Conservation (phyloP, 106 monocot species). For the Chionographis japonica region DNA sequence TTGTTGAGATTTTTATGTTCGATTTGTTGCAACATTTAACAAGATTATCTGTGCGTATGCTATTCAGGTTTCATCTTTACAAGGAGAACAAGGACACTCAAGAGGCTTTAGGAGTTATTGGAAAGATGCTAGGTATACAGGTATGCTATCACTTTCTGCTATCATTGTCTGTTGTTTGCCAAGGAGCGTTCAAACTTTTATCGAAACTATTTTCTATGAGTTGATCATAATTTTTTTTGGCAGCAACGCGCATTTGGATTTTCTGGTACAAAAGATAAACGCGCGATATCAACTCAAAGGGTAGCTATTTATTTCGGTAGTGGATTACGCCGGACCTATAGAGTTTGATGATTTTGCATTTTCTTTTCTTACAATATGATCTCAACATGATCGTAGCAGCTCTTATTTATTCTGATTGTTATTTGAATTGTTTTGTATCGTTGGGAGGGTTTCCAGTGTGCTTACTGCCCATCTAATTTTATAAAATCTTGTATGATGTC, state of each 20-base stretch:
- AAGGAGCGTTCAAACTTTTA: not conserved
- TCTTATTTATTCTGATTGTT: too few relatives aligned
- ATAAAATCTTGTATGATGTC: too few relatives aligned
- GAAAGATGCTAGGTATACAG: conserved; percentile 93
- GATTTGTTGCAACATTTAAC: not conserved
- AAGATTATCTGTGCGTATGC: conserved; percentile 4
- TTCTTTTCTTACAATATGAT: not conserved
- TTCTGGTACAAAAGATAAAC: conserved; percentile 99
- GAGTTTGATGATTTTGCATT: not conserved
- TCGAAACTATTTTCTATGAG: not conserved
- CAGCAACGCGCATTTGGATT: conserved; percentile 95
- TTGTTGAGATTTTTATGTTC: too few relatives aligned
- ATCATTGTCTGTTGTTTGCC: not conserved
- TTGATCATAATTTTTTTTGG: conserved; percentile 12
- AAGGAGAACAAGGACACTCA: conserved; percentile 98
- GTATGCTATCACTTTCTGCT: conserved; percentile 21
- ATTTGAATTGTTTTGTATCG: too few relatives aligned
- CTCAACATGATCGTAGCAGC: too few relatives aligned
- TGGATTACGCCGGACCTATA: not conserved
- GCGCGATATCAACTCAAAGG: conserved; percentile 88
- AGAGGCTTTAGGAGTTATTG: conserved; percentile 92
- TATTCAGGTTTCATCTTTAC: conserved; percentile 86
- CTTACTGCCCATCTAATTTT: too few relatives aligned
- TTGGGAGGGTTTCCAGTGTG: too few relatives aligned
- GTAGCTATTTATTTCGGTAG: conserved; percentile 33